A percentile compares a stretch with the other conserved stretches of the same genome.
Evolutionary conservation across 2,329 filamentous ascomycete genomes (phyloP).

Genomic region (Pseudocercospora cruenta): DNA sequence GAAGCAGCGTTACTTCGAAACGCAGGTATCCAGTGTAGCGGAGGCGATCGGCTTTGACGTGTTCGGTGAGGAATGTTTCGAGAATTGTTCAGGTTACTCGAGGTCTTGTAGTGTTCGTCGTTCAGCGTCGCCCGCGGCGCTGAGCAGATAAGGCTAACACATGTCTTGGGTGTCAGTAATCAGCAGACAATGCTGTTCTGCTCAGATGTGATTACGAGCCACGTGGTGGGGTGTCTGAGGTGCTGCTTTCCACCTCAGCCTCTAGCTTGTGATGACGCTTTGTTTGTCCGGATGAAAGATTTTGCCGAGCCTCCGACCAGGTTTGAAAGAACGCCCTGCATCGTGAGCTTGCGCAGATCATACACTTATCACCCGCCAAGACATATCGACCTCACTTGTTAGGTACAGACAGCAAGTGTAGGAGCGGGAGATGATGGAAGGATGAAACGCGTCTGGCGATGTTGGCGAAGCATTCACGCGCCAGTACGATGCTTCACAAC

Average conservation of each 20-base stretch:
- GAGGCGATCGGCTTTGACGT: not conserved
- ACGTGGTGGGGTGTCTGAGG: not conserved
- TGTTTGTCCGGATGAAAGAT: not conserved
- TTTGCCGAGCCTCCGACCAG: not conserved
- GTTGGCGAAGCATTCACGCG: constrained; percentile 27
- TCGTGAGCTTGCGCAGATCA: not conserved
- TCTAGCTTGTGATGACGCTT: not conserved
- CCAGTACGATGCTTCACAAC: constrained; percentile 53
- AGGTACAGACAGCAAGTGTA: not conserved
- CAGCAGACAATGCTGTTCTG: constrained; percentile 1
- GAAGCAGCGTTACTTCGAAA: not conserved
- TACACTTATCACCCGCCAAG: not conserved
- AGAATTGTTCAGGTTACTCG: not conserved
- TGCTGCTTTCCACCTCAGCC: not conserved
- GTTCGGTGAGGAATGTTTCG: not conserved
- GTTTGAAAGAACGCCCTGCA: not conserved
- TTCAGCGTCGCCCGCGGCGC: constrained; percentile 23
- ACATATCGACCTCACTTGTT: not conserved
- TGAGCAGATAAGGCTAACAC: constrained; percentile 7
- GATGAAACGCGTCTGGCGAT: constrained; percentile 36
- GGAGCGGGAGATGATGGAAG: constrained; percentile 30
- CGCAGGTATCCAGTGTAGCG: not conserved
- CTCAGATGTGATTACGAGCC: not conserved
- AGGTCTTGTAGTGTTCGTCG: not conserved
- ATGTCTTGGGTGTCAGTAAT: not conserved